These are phyloP conservation scores for Aspergillus sclerotioniger DNA, from an alignment of 495 filamentous ascomycete species.

Conservation along the genomic window DNA sequence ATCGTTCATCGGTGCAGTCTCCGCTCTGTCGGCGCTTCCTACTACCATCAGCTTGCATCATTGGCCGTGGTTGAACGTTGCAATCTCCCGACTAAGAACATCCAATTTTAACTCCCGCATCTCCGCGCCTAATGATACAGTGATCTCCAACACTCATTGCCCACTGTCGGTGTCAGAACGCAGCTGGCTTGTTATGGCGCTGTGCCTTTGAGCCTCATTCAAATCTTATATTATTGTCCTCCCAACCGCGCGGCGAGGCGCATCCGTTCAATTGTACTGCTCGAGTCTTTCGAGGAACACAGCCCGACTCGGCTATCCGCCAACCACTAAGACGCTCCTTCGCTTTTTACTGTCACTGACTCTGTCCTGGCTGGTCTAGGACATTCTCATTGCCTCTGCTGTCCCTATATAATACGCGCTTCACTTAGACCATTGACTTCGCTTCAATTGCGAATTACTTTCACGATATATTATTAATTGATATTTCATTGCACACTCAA, in stretches of 20 bases:
- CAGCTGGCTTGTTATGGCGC: constrained; percentile 14
- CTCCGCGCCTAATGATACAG: constrained; percentile 28
- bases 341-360: neutral
- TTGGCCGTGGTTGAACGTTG: constrained; percentile 17
- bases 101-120: constrained; percentile 17
- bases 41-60: constrained; percentile 11
- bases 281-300: neutral
- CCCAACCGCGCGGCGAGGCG: constrained; percentile 5
- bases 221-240: constrained; percentile 19
- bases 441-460: neutral
- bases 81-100: constrained; percentile 11
- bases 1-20: constrained; percentile 10
- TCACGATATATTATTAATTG: neutral
- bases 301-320: constrained; percentile 1
- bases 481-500: neutral
- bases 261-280: neutral
- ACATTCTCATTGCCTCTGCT: neutral
- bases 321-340: neutral
- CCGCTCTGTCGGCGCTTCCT: constrained; percentile 27
- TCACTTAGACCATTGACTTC: neutral
- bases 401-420: neutral
- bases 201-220: constrained; percentile 12
- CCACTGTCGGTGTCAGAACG: constrained; percentile 16
- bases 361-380: constrained; percentile 4
- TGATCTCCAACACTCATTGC: constrained; percentile 16